A percentile compares a stretch with the other conserved stretches of the same genome.
These are phyloP conservation scores for Suillus bovinus DNA, from an alignment of 768 basidiomycete species.

Conservation along the genomic window DNA sequence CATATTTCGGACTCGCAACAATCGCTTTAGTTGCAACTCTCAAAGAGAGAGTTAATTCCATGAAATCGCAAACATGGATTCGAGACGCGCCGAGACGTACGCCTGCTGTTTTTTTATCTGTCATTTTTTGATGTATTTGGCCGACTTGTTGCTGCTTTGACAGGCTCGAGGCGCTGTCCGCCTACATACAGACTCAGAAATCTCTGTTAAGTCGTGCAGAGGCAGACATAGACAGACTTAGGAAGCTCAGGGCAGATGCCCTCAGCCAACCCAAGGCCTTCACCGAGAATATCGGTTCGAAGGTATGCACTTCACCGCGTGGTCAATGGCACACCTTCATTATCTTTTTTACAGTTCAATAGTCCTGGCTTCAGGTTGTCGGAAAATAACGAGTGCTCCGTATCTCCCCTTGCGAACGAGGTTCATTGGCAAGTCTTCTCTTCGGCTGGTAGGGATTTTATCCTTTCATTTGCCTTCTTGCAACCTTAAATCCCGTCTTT, in stretches of 20 bases:
- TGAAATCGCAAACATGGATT: conserved; percentile 32
- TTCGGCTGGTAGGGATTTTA: conserved; percentile 46
- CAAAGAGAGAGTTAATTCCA: conserved; percentile 23
- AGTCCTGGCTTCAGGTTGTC: conserved; percentile 40
- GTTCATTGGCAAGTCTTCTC: conserved; percentile 67
- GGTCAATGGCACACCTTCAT: conserved; percentile 20
- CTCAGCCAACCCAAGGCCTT: conserved; percentile 36
- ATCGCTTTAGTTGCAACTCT: conserved; percentile 3
- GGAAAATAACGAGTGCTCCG: conserved; percentile 44
- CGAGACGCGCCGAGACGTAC: conserved; percentile 38
- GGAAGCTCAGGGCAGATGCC: conserved; percentile 42
- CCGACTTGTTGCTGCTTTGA: conserved; percentile 7
- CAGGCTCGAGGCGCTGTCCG: conserved; percentile 59
- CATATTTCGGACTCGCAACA: not conserved
- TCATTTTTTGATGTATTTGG: not conserved
- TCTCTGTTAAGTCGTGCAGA: conserved; percentile 58
- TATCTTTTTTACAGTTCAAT: conserved; percentile 33
- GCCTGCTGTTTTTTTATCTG: conserved; percentile 8
- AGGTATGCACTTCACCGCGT: conserved; percentile 31
- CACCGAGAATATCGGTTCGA: conserved; percentile 29
- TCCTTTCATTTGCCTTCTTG: not conserved
- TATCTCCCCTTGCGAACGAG: conserved; percentile 41
- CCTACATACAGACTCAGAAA: conserved; percentile 64
- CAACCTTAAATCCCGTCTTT: conserved; percentile 8
- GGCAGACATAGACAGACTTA: conserved; percentile 60